Base-by-base conservation (phyloP, 768 basidiomycete genomes). In the Naganishia friedmannii region DNA sequence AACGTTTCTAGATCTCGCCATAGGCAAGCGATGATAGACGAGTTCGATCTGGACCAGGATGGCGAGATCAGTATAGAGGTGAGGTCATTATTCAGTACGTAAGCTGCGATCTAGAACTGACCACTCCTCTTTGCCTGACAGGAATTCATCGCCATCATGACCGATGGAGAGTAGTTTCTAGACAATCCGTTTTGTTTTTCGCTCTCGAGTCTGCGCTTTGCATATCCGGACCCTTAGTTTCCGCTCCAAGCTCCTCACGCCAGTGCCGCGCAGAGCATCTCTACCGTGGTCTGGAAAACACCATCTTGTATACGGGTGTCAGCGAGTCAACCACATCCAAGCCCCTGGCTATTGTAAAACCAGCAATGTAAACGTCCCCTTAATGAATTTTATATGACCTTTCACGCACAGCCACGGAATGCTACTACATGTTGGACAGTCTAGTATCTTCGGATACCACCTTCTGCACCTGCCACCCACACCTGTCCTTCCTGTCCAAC, bases 1-100 rank as follows among this genome's bases (percentile, higher is more conserved):
- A 53, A 26, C 3, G 46, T 57, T 71, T 32, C 0, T 17, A 2
- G 37, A 29, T 8, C 15, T 65, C 23, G 4, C 31, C 31, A 70
- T 75, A 97, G 95, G 74, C 93, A 97, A 88, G 96, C 96, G 28
- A 99, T 99, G 96, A 99, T 99, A 78, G 96, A 99, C 76, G 96
- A 99, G 82, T 99, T 99, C 78, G 96, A 99, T 82, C 87, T 99
- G 29, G 96, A 99, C 83, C 89, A 93, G 80, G 96, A 99, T 74
- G 93, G 94, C 32, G 95, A 95, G 83, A 98, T 98, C 80, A 93
- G 88, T 34, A 54, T 72, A 39, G 71, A 72, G 48, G 71, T 72
- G 15, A 42, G 26, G 60, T 67, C 55, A n/a, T 6, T 23, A 31
- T 55, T 48, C 32, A 29, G 4, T 13, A 19, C 6, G 2, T 15